Percentiles rank a stretch among this genome's conserved stretches.
These are phyloP conservation scores for Psilocybe mexicana DNA, from an alignment of 1,284 basidiomycete species.

Conservation along the genomic window DNA sequence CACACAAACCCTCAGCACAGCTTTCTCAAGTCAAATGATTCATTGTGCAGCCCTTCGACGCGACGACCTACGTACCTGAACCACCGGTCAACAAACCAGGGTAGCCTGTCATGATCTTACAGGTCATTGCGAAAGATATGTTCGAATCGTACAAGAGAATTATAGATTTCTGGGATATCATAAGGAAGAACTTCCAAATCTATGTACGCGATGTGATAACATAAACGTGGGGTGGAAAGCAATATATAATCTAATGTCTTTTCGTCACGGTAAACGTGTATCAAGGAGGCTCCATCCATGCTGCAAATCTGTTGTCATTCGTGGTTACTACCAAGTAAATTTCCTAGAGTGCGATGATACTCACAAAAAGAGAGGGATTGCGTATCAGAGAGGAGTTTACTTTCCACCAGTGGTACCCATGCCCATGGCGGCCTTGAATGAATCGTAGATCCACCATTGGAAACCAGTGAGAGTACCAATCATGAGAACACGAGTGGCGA, in stretches of 20 bases:
- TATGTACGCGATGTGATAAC: constrained; percentile 9
- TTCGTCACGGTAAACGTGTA: constrained; percentile 17
- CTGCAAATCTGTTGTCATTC: neutral
- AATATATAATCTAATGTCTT: constrained; percentile 25
- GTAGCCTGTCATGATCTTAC: no score
- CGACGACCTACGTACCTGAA: neutral
- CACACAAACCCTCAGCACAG: no score
- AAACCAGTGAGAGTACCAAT: constrained; percentile 79
- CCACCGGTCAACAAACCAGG: no score
- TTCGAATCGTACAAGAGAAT: constrained; percentile 2
- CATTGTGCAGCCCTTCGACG: no score
- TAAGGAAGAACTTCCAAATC: constrained; percentile 8
- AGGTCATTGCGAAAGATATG: neutral
- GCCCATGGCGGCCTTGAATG: constrained; percentile 79
- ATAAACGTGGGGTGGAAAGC: constrained; percentile 15
- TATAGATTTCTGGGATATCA: constrained; percentile 6
- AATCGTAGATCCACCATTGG: constrained; percentile 91
- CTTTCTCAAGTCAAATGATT: no score
- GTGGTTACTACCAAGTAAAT: neutral
- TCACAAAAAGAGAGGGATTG: constrained; percentile 1
- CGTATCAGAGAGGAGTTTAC: constrained; percentile 39
- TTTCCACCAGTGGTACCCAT: constrained; percentile 84
- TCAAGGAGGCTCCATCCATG: constrained; percentile 13
- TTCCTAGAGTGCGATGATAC: neutral
- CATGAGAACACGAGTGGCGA: constrained; percentile 80